Percentiles rank a stretch among this genome's conserved stretches.
Evolutionary conservation across 176 grass and related monocot genomes (phyloP).

Genomic region (Cymbopogon citratus): DNA sequence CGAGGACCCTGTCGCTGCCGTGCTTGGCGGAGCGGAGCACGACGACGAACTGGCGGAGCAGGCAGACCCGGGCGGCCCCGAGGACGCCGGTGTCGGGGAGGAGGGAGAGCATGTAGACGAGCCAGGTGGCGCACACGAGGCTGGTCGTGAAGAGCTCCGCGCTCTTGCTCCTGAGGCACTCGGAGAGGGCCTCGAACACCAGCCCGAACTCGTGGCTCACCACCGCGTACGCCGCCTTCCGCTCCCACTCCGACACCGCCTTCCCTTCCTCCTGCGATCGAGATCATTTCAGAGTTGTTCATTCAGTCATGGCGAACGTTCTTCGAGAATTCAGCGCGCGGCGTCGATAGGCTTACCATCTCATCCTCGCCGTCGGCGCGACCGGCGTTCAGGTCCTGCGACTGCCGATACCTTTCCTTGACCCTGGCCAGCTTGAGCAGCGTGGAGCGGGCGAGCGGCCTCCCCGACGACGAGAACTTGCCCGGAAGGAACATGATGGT

Average conservation of each 20-base stretch:
- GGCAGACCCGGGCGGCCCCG: conserved; percentile 53
- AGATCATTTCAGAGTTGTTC: too few species aligned
- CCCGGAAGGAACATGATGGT: conserved; percentile 53
- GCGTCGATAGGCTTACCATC: not conserved
- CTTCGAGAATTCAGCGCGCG: not conserved
- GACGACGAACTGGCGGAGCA: conserved; percentile 55
- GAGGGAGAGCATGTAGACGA: conserved; percentile 53
- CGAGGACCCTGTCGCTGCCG: conserved; percentile 52
- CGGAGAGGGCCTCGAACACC: conserved; percentile 57
- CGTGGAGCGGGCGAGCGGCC: conserved; percentile 43
- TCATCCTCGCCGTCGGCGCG: conserved; percentile 37
- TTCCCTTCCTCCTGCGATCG: conserved; percentile 42
- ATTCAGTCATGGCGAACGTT: not conserved
- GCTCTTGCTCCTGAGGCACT: conserved; percentile 48
- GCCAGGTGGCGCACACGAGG: conserved; percentile 58
- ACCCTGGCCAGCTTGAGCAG: conserved; percentile 58
- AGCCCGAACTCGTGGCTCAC: conserved; percentile 76
- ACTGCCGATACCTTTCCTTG: conserved; percentile 43
- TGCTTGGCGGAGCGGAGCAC: conserved; percentile 59
- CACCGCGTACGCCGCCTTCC: conserved; percentile 55
- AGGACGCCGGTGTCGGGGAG: conserved; percentile 68
- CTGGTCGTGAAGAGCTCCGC: conserved; percentile 53
- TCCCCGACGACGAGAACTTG: conserved; percentile 63
- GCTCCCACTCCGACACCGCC: conserved; percentile 49
- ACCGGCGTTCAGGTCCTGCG: conserved; percentile 28